These are phyloP conservation scores for Sclerotinia glacialis DNA, from an alignment of 2,329 filamentous ascomycete species.

Conservation along the genomic window DNA sequence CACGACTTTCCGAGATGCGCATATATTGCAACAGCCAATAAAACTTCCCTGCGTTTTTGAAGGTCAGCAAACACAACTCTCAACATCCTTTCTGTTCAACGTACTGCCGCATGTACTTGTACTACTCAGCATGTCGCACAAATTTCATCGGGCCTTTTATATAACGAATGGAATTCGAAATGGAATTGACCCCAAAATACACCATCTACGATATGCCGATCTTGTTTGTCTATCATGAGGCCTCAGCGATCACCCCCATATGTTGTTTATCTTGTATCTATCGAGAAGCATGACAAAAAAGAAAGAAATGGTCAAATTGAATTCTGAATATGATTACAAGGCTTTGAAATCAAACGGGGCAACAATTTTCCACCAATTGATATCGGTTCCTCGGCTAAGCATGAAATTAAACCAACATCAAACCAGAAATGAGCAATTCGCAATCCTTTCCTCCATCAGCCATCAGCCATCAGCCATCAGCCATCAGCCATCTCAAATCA, in stretches of 20 bases:
- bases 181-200: not conserved
- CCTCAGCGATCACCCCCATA: not conserved
- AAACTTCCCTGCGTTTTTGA: not conserved
- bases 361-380: slow-evolving; percentile 15
- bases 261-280: not conserved
- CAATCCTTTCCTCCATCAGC: not conserved
- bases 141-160: slow-evolving; percentile 11
- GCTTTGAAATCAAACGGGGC: not conserved
- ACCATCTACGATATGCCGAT: not conserved
- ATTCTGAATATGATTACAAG: slow-evolving; percentile 9
- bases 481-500: no score
- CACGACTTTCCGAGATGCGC: not conserved
- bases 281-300: not conserved
- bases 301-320: not conserved
- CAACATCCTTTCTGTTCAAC: not conserved
- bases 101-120: slow-evolving; percentile 5
- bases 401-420: not conserved
- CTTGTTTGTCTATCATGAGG: not conserved
- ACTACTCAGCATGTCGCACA: slow-evolving; percentile 4
- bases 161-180: not conserved
- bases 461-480: no score
- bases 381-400: not conserved
- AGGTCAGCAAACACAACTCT: not conserved
- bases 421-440: no score
- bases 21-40: not conserved